phyloP scores from a whole-genome alignment of 1,139 yeast species.

The Saccharomyces hybrid region DNA sequence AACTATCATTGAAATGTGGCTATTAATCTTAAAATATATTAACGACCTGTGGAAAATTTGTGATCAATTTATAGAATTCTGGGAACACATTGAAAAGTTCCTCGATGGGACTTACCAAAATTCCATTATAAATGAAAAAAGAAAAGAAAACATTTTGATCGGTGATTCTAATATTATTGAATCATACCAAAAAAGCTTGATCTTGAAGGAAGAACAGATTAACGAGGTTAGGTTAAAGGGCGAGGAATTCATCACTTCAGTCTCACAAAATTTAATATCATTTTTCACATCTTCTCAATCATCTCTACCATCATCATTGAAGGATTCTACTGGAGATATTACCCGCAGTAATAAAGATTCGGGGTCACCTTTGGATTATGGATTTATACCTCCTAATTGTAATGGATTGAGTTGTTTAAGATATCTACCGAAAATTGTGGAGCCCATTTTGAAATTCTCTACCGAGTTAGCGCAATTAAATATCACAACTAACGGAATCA shows the following conservation, averaged over 20 bases:
- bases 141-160: conserved; percentile 33
- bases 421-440: conserved; percentile 39
- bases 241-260: conserved; percentile 30
- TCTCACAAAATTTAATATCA: conserved; percentile 33
- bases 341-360: conserved; percentile 13
- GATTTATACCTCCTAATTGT: conserved; percentile 54
- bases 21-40: conserved; percentile 40
- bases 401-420: conserved; percentile 51
- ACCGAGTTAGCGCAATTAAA: conserved; percentile 39
- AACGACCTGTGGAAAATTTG: conserved; percentile 34
- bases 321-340: neutral
- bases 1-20: conserved; percentile 49
- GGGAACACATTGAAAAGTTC: conserved; percentile 42
- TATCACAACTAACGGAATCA: conserved; percentile 35
- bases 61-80: conserved; percentile 36
- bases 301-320: conserved; percentile 14
- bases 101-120: conserved; percentile 40
- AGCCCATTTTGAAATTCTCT: conserved; percentile 36
- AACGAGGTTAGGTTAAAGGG: conserved; percentile 35
- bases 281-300: conserved; percentile 35
- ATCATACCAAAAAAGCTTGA: conserved; percentile 25
- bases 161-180: conserved; percentile 19
- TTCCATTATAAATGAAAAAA: conserved; percentile 38
- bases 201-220: conserved; percentile 35
- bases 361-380: conserved; percentile 35